Evolutionary conservation across 768 basidiomycete genomes (phyloP).

Genomic region (Thelephora ganbajun): DNA sequence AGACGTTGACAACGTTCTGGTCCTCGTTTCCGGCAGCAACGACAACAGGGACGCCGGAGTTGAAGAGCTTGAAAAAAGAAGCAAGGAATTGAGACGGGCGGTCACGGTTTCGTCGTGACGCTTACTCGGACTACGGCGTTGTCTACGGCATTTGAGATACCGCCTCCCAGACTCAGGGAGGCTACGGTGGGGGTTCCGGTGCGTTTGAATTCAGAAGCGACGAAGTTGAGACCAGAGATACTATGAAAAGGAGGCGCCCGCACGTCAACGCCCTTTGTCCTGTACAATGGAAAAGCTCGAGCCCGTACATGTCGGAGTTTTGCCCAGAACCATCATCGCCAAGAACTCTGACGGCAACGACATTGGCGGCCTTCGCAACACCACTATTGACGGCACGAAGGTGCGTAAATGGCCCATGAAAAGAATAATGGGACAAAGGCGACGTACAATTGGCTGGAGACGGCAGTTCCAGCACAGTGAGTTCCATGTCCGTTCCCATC

Average conservation of each 20-base stretch:
- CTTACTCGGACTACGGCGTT: conserved; percentile 9
- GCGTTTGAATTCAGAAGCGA: neutral
- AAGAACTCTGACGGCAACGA: conserved; percentile 14
- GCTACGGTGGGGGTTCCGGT: conserved; percentile 7
- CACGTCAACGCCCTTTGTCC: no score
- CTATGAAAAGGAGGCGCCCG: conserved; percentile 2
- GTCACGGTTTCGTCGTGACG: no score
- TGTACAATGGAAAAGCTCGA: neutral
- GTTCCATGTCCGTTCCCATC: conserved; percentile 87
- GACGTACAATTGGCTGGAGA: conserved; percentile 73
- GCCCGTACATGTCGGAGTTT: conserved; percentile 71
- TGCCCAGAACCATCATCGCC: conserved; percentile 25
- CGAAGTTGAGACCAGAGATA: conserved; percentile 14
- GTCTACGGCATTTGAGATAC: conserved; percentile 7
- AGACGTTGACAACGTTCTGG: conserved; percentile 5
- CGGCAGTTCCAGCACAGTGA: conserved; percentile 84
- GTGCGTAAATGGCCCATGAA: neutral
- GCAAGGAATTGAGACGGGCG: neutral
- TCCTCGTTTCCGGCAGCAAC: conserved; percentile 10
- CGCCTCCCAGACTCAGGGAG: conserved; percentile 12
- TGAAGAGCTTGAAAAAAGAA: conserved; percentile 1
- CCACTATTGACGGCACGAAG: conserved; percentile 8
- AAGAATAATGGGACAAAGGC: conserved; percentile 52
- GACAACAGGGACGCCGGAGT: conserved; percentile 3
- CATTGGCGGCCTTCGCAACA: conserved; percentile 9